Evolutionary conservation across 805 yeast species (phyloP).

Genomic region (Barnettozyma californica): DNA sequence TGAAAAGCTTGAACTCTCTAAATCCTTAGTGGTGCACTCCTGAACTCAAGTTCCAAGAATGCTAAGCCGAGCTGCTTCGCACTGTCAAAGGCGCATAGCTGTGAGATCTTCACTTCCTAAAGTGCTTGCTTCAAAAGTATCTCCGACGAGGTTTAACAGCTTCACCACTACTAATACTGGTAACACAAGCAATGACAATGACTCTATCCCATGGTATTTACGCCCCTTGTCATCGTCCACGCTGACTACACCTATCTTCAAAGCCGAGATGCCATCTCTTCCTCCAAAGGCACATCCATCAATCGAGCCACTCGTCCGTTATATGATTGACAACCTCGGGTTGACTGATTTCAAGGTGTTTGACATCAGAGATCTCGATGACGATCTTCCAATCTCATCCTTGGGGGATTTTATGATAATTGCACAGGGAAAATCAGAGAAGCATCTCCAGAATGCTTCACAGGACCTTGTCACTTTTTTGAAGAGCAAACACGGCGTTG

Average conservation of each 20-base stretch:
- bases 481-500: conserved; percentile 42
- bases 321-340: conserved; percentile 58
- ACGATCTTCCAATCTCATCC: conserved; percentile 34
- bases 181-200: background rate
- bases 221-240: conserved; percentile 36
- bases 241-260: conserved; percentile 30
- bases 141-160: background rate
- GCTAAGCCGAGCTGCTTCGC: background rate
- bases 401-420: conserved; percentile 50
- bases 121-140: background rate
- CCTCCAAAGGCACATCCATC: conserved; percentile 57
- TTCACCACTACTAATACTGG: background rate
- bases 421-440: conserved; percentile 70
- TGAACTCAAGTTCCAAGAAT: background rate
- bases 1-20: background rate
- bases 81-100: background rate
- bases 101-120: background rate
- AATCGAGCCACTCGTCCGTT: conserved; percentile 39
- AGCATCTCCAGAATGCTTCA: conserved; percentile 71
- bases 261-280: conserved; percentile 44
- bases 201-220: conserved; percentile 56
- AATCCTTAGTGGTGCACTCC: background rate
- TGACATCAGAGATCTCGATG: conserved; percentile 46
- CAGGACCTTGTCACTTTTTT: conserved; percentile 49
- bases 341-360: conserved; percentile 55